Evolutionary conservation across 352 stramenopile genomes (phyloP), one percentile per base, ranked within the genome.

Genomic region (Elongisporangium senticosum): DNA sequence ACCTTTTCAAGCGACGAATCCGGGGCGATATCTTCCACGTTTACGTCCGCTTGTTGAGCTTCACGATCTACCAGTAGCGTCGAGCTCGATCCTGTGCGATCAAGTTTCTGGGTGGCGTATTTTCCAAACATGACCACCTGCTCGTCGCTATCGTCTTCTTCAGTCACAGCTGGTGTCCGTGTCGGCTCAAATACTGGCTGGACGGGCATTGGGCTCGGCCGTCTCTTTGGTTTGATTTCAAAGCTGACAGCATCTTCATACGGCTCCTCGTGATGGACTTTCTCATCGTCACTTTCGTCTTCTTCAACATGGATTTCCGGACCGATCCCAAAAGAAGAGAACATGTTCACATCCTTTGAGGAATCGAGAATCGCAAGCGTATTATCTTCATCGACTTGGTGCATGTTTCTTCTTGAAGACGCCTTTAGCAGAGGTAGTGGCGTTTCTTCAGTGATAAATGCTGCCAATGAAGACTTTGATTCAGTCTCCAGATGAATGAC

Each of bases 181-280:
- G 37, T 22, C 24, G 52, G 58, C 13, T 22, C 26, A 43, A 43
- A 43, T 17, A 43, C 33, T 43, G 33, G 1, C 20, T 56, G 3
- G 23, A 19, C 20, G 37, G 23, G 17, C 39, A 14, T 26, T 7
- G 48, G 62, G 11, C 17, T 24, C 43, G 10, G 14, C 15, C 33
- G 51, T 59, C 61, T 68, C 61, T 61, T 72, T 68, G 63, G 28
- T 28, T 80, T 71, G 58, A 86, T 63, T 43, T 90, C 80, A 58
- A 90, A 90, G 28, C 65, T 87, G 53, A 87, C 67, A 26, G 48
- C n/a, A n/a, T 69, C 66, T 7, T 69, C 33, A 5, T 62, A 50
- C 4, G 49, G 54, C 21, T 61, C 54, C 17, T 64, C 60, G 8
- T 64, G 61, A 7, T 28, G 62, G 26, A 61, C 49, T 11, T 64